phyloP scores from a whole-genome alignment of 164 flowering plant genomes.

The Aristolochia californica region DNA sequence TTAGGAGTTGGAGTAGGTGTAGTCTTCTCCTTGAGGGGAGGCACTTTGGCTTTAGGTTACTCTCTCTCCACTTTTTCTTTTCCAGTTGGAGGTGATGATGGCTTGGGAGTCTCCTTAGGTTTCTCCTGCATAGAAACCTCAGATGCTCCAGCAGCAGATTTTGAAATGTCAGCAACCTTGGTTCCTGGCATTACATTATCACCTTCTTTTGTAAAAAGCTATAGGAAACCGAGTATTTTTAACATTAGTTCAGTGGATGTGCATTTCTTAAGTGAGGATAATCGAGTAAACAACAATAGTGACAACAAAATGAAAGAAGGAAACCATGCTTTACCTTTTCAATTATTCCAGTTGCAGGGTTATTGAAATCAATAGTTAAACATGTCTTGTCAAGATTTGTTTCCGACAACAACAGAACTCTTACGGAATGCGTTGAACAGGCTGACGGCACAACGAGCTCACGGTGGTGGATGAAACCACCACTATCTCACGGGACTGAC shows the following conservation, averaged over 20 bases:
- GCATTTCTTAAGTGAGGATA: too few species aligned
- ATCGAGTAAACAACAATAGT: neutral
- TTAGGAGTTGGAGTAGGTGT: conserved; percentile 38
- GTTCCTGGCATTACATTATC: conserved; percentile 93
- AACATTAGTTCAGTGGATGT: neutral
- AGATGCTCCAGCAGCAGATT: conserved; percentile 56
- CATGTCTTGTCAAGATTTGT: too few species aligned
- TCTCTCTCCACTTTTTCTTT: conserved; percentile 25
- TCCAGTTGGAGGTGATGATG: conserved; percentile 31
- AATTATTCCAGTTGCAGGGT: conserved; percentile 89
- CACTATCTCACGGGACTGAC: too few species aligned
- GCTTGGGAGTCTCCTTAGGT: conserved; percentile 23
- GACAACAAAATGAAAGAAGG: neutral
- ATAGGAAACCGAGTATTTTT: neutral
- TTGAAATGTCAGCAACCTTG: conserved; percentile 79
- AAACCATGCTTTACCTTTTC: conserved; percentile 45
- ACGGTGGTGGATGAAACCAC: too few species aligned
- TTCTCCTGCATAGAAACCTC: conserved; percentile 44
- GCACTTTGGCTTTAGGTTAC: conserved; percentile 38
- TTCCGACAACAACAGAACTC: too few species aligned
- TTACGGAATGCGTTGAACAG: too few species aligned
- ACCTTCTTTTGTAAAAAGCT: conserved; percentile 91
- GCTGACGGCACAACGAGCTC: too few species aligned
- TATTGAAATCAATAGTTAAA: conserved; percentile 59
- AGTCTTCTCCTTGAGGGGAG: conserved; percentile 41